Base-by-base conservation (phyloP, 1,139 yeast species). In the Zygoascus hellenicus region DNA sequence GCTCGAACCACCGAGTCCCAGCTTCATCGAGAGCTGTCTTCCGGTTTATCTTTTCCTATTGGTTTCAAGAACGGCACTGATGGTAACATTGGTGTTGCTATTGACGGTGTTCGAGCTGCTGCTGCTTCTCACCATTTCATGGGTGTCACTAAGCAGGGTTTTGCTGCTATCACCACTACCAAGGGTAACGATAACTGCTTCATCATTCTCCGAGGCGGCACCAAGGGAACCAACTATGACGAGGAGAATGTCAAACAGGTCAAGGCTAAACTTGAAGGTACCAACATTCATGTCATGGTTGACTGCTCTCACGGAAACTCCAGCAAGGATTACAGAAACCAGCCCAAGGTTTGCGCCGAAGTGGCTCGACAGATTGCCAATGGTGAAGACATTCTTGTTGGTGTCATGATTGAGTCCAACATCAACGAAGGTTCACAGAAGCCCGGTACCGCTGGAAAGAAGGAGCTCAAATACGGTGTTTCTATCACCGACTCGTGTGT, bases 21-120 rank as follows among this genome's bases (percentile, higher is more conserved):
- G 70, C 78, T 92, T 54, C 98, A 92, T 73, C 83, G 98, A 70
- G 98, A 92, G 71, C 77, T 92, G 60, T 95, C 97, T 16, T 88
- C 97, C 4, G 98, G 97, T 43, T 76, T 92, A 55, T 85, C 96
- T 9, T 92, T 92, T 90, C 98, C 98, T 51, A 83, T 92, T 52
- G 98, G 98, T 48, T 92, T 92, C 83, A 92, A 92, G 72, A 92
- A 92, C 66, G 97, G 97, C 65, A 92, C 98, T 45, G 98, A 92
- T 66, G 98, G 98, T 63, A 78, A 94, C 49, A 72, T 90, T 54
- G 88, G 82, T 51, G 97, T 92, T 53, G 97, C 98, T 9, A 72
- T 92, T 54, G 98, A 89, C 66, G 97, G 98, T 33, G 86, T 87
- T 55, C 79, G 82, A 65, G 95, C 98, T 46, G 95, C 97, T 49